Percentiles rank a stretch among this genome's conserved stretches.
These are phyloP conservation scores for Ramaria sp. DNA, from an alignment of 768 basidiomycete genomes.

Conservation along the genomic window DNA sequence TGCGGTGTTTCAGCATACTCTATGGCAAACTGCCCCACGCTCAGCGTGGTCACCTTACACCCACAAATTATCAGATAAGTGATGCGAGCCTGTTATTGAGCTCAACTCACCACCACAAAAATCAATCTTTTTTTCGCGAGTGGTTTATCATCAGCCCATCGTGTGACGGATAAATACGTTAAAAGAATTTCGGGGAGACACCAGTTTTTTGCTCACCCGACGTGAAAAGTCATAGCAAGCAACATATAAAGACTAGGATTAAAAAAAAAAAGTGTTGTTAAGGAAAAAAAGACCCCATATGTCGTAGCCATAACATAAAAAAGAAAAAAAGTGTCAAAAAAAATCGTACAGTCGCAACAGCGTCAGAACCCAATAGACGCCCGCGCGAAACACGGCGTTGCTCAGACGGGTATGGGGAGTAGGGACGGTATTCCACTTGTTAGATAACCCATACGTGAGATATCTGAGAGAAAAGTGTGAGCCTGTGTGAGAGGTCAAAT, in stretches of 20 bases:
- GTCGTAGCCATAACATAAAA: no score
- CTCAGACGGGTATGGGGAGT: constrained; percentile 28
- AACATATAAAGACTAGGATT: constrained; percentile 70
- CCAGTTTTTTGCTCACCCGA: no score
- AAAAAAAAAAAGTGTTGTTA: no score
- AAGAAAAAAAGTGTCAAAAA: no score
- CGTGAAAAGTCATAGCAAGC: constrained; percentile 57
- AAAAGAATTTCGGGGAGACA: no score
- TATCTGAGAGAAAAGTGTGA: not conserved
- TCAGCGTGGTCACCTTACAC: constrained; percentile 42
- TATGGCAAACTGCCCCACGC: constrained; percentile 47
- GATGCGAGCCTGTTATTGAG: not conserved
- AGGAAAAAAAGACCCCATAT: no score
- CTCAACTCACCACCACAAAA: constrained; percentile 32
- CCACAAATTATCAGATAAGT: not conserved
- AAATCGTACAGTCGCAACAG: constrained; percentile 51
- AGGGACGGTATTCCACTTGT: not conserved
- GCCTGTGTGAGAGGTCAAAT: not conserved
- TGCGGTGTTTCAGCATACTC: constrained; percentile 29
- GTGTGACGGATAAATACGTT: no score
- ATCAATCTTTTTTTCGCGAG: no score
- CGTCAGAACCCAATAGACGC: constrained; percentile 46
- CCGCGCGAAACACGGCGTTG: constrained; percentile 41
- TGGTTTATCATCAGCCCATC: no score
- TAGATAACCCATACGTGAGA: not conserved